Evolutionary conservation across 129 eudicot genomes (phyloP), one percentile per base, ranked within the genome.

Genomic region (Cynara cardunculus): DNA sequence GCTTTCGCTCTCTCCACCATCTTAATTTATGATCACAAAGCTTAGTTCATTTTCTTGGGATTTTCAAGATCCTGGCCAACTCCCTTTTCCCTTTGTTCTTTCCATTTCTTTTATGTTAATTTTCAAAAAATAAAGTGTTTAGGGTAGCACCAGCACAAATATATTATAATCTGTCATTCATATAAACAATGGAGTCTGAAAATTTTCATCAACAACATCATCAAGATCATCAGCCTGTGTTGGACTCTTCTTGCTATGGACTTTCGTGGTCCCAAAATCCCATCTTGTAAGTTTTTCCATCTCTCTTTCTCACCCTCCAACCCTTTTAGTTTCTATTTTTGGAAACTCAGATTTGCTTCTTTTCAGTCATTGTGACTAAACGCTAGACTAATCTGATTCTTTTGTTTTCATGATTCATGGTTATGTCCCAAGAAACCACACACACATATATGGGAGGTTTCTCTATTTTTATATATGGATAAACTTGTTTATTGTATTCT

Each of bases 51-150:
- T 81, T 79, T 89, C 91, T 94, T 91, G 98, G 98, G 98, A 94
- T 94, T 94, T 91, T 94, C 95, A 94, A 94, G 89, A 85, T 85
- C 82, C 88, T n/a, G n/a, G n/a, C n/a, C 82, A 49, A 65, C 81
- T 46, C 83, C 86, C 80, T 71, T 71, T 84, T 80, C 41, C 84
- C 78, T 76, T 77, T 77, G 82, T 72, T 83, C 69, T 77, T 77
- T 87, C 73, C 66, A 81, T 73, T 80, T 72, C 30, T 80, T 85
- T 75, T 80, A 10, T 56, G 59, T 76, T 70, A 70, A 71, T 70
- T 76, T 71, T 37, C 18, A 8, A 18, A 31, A 21, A 9, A 46
- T 69, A 66, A 83, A 44, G 76, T 81, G 85, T 30, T 71, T 81
- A 44, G 76, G 59, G 53, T 61, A 79, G 9, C n/a, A 35, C 70